Evolutionary conservation across 768 basidiomycete species (phyloP), one percentile per base, ranked within the genome.

Genomic region (Cystoderma amianthinum): DNA sequence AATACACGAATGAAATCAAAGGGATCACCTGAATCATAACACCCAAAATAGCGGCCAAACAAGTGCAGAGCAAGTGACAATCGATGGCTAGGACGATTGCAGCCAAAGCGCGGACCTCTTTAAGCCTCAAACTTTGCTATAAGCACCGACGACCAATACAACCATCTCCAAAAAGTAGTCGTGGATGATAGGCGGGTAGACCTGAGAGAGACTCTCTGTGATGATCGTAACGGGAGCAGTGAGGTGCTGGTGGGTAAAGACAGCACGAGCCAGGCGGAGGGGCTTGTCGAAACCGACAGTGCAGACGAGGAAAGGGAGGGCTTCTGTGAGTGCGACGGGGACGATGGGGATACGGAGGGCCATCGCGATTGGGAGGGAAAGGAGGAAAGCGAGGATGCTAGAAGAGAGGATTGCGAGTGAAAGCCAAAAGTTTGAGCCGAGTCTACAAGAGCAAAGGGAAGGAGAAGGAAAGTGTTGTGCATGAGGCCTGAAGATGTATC

Each of bases 261-360:
- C 88, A 2, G 92, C 85, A 10, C 83, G 75, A 2, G 93, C 94
- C 18, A 99, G 80, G 5, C 89, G 78, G 35, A 95, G 81, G 0
- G 94, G 95, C 60, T 99, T 98, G 64, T 99, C 96, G 60, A 98
- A 99, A 5, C 95, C 95, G 45, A 99, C 82, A 1, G 93, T 96
- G 61, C 95, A 95, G 24, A 99, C 94, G 36, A 98, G 71, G 80
- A 98, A 98, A 0, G 96, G 96, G 0, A 99, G 76, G 0, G 96
- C 95, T 60, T 99, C 96, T 7, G 89, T 91, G 38, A 99, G 73
- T 7, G 84, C 83, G 40, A 98, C 84, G 1, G 92, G 91, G 59
- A 97, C 94, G 50, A 99, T 82, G 15, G 82, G 85, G 44, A 99
- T 90, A 50, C 74, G 72, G 44, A 97, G 71, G 10, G 74, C 59